A percentile compares a stretch with the other conserved stretches of the same genome.
Conservation (phyloP, 805 yeast species). For the Candida namnaoensis region DNA sequence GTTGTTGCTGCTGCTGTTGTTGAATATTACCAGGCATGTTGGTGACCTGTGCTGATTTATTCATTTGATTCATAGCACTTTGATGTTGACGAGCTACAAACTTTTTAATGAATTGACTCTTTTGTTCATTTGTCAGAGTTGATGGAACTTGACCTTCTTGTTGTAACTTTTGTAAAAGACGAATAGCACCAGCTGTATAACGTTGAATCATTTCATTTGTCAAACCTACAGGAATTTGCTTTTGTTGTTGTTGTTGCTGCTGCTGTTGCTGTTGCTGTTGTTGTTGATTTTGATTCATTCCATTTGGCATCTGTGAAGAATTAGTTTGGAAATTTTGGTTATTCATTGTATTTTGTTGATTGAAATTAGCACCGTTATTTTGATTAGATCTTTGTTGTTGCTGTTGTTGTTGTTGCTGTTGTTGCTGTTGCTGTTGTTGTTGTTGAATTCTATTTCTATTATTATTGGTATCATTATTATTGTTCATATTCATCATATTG, state of each 20-base stretch:
- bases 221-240: slow-evolving; percentile 3
- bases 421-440: slow-evolving; percentile 1
- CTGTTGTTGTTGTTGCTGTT: slow-evolving; percentile 4
- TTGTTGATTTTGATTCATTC: slow-evolving; percentile 20
- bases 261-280: slow-evolving; percentile 18
- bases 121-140: slow-evolving; percentile 14
- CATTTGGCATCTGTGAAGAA: too few relatives aligned
- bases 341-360: slow-evolving; percentile 20
- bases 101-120: slow-evolving; percentile 13
- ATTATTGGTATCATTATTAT: neutral
- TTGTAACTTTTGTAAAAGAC: slow-evolving; percentile 14
- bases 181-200: slow-evolving; percentile 15
- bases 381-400: neutral
- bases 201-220: slow-evolving; percentile 11
- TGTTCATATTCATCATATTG: slow-evolving; percentile 3
- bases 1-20: neutral
- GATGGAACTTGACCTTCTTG: slow-evolving; percentile 15
- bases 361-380: slow-evolving; percentile 9
- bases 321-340: too few relatives aligned
- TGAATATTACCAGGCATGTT: neutral
- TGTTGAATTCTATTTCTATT: neutral
- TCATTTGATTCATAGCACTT: slow-evolving; percentile 2
- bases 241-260: slow-evolving; percentile 11
- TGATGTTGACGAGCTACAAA: slow-evolving; percentile 17
- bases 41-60: neutral